These are phyloP conservation scores for Tricholoma matsutake DNA, from an alignment of 768 basidiomycete genomes.

Conservation along the genomic window DNA sequence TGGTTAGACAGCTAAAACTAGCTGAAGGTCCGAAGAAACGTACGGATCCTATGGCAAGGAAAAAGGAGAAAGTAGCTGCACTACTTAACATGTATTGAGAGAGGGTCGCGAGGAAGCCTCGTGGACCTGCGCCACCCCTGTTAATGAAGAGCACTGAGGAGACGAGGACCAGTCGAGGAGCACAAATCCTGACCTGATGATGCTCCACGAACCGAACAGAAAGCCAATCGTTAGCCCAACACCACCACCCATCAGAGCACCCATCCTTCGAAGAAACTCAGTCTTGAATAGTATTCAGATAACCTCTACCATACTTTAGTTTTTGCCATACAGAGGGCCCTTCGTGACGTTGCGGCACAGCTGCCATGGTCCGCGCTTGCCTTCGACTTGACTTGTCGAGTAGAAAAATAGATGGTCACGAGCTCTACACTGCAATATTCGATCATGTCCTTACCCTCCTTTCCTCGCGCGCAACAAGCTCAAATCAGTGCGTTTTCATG, in stretches of 20 bases:
- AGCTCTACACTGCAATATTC: not conserved
- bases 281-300: slow-evolving; percentile 7
- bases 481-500: slow-evolving; percentile 65
- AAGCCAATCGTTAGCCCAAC: slow-evolving; percentile 97
- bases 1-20: not conserved
- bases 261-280: slow-evolving; percentile 61
- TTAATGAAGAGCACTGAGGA: slow-evolving; percentile 4
- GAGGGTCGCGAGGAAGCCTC: slow-evolving; percentile 86
- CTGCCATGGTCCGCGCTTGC: slow-evolving; percentile 16
- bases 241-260: slow-evolving; percentile 87
- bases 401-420: slow-evolving; percentile 15
- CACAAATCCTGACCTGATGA: slow-evolving; percentile 63
- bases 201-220: slow-evolving; percentile 92
- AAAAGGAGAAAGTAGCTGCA: slow-evolving; percentile 95
- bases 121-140: slow-evolving; percentile 88
- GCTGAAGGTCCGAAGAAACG: slow-evolving; percentile 17
- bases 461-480: slow-evolving; percentile 79
- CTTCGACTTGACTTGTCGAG: not conserved
- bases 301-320: slow-evolving; percentile 48
- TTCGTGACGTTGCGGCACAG: slow-evolving; percentile 32
- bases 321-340: slow-evolving; percentile 76
- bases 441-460: slow-evolving; percentile 36
- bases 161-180: not conserved
- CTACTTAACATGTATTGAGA: slow-evolving; percentile 99
- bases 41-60: slow-evolving; percentile 93